These are phyloP conservation scores for Phytophthora parvispora DNA, from an alignment of 352 stramenopile genomes.

Conservation along the genomic window DNA sequence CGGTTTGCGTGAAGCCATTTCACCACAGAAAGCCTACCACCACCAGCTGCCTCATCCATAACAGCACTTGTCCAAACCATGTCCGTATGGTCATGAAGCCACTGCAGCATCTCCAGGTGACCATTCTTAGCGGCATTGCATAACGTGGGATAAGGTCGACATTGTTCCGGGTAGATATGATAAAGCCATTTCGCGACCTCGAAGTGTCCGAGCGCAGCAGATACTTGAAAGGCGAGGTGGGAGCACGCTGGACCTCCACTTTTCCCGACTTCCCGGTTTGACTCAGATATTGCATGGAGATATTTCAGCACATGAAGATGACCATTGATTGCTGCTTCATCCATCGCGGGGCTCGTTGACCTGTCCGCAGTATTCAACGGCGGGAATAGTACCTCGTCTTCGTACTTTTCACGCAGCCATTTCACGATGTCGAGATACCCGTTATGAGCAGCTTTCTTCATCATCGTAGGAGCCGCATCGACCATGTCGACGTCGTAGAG, in stretches of 20 bases:
- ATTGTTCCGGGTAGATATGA: background rate
- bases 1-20: conserved; percentile 4
- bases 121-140: conserved; percentile 9
- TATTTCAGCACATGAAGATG: background rate
- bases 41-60: conserved; percentile 7
- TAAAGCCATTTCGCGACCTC: background rate
- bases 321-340: background rate
- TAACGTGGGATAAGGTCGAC: background rate
- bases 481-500: background rate
- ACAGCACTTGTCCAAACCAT: conserved; percentile 5
- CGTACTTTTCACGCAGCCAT: background rate
- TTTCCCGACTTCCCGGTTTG: background rate
- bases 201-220: background rate
- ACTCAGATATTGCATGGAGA: background rate
- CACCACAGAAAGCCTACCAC: background rate
- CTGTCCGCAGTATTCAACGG: background rate
- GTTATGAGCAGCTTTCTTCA: background rate
- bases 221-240: background rate
- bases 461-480: background rate
- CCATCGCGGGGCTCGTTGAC: background rate
- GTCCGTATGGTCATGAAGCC: conserved; percentile 11
- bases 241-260: background rate
- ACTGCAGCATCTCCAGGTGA: conserved; percentile 16
- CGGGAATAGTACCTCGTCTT: background rate
- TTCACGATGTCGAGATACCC: background rate